Evolutionary conservation across 2,329 filamentous ascomycete genomes (phyloP).

Genomic region (Calonectria multiphialidica): DNA sequence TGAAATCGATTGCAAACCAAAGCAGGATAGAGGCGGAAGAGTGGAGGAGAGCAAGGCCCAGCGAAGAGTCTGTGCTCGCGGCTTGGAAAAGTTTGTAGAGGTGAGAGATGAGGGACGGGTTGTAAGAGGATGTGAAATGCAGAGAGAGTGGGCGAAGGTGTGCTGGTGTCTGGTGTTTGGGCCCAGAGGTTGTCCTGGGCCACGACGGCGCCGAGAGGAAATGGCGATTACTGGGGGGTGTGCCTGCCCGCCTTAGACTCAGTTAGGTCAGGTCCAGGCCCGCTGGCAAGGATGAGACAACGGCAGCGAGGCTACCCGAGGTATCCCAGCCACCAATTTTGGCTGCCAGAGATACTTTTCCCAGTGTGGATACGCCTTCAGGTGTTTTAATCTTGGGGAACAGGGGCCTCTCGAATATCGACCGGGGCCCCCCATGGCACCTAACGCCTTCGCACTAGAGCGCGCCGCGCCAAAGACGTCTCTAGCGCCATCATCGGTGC

Average conservation of each 20-base stretch:
- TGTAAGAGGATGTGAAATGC: conserved; percentile 34
- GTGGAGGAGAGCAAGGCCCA: not conserved
- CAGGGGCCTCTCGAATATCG: conserved; percentile 41
- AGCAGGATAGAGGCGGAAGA: not conserved
- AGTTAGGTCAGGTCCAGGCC: conserved; percentile 29
- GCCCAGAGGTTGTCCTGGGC: conserved; percentile 32
- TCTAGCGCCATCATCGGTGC: conserved; percentile 29
- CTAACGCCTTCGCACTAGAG: not conserved
- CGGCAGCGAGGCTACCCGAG: conserved; percentile 14
- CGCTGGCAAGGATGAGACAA: conserved; percentile 26
- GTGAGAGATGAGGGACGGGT: conserved; percentile 25
- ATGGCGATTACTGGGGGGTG: conserved; percentile 41
- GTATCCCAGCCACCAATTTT: conserved; percentile 25
- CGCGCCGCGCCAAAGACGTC: conserved; percentile 6
- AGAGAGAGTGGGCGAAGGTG: conserved; percentile 34
- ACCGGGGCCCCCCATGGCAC: conserved; percentile 26
- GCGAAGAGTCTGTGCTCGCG: not conserved
- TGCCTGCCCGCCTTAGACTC: conserved; percentile 19
- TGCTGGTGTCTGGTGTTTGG: conserved; percentile 42
- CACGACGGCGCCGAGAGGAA: conserved; percentile 36
- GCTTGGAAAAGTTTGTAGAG: conserved; percentile 3
- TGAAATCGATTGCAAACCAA: not conserved
- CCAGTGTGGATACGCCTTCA: conserved; percentile 22
- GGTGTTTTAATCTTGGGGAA: conserved; percentile 46
- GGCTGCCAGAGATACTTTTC: conserved; percentile 30